Conservation (phyloP, 257 asterid species). For the Rauvolfia tetraphylla region DNA sequence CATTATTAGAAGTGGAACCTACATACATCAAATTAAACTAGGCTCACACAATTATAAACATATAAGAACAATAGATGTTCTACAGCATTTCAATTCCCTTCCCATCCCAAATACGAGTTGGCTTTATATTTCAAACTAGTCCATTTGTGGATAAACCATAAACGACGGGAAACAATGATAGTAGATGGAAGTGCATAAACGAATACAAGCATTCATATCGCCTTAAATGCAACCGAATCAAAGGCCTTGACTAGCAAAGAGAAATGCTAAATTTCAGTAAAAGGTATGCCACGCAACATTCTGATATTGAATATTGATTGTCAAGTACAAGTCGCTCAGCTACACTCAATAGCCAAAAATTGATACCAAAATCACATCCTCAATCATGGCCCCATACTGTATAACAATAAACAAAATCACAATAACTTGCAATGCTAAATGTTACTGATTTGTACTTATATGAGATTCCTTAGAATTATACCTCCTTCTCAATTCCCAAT, state of each 20-base stretch:
- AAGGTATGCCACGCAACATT: neutral
- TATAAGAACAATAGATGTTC: neutral
- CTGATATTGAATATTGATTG: neutral
- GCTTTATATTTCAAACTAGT: neutral
- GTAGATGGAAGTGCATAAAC: neutral
- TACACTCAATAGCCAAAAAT: neutral
- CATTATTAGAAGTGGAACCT: neutral
- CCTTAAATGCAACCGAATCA: neutral
- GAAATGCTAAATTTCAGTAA: too few relatives aligned
- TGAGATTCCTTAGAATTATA: constrained; percentile 16
- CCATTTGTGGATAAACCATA: neutral
- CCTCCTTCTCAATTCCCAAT: constrained; percentile 86
- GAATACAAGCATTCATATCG: neutral
- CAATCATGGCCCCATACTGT: neutral
- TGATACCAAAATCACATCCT: neutral
- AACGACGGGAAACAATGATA: neutral
- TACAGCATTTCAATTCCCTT: neutral
- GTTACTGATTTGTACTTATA: neutral
- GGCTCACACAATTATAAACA: neutral
- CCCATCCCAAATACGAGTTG: neutral
- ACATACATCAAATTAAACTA: neutral
- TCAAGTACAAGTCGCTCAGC: neutral
- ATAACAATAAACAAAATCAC: neutral
- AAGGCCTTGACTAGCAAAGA: neutral
- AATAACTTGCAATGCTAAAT: neutral